phyloP scores from a whole-genome alignment of 164 flowering plant species.

The Saururus chinensis region DNA sequence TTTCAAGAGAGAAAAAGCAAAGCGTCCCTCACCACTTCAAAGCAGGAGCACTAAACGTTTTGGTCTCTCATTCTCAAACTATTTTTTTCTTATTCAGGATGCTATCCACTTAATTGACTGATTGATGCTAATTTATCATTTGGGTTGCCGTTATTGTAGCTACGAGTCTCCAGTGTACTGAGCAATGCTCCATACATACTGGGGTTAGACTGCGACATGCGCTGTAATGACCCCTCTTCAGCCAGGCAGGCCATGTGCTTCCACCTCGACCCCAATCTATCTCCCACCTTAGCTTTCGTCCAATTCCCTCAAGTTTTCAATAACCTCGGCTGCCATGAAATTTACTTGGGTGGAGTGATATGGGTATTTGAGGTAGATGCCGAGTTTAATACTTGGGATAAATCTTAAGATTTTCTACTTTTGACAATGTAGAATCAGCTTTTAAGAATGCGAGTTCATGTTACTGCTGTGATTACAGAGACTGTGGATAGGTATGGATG shows the following conservation, averaged over 20 bases:
- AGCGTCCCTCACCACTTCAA: constrained; percentile 10
- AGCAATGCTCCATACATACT: constrained; percentile 25
- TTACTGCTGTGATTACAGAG: constrained; percentile 7
- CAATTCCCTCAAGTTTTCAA: constrained; percentile 30
- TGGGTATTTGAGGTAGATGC: constrained; percentile 11
- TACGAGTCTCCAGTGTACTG: constrained; percentile 21
- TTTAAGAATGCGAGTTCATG: neutral
- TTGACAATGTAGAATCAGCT: neutral
- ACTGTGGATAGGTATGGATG: constrained; percentile 20
- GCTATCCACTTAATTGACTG: too few species aligned
- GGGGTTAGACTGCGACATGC: constrained; percentile 31
- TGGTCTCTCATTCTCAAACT: constrained; percentile 7
- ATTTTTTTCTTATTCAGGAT: too few species aligned
- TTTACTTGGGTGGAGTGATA: constrained; percentile 14
- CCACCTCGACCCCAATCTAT: constrained; percentile 21
- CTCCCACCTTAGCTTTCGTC: constrained; percentile 16
- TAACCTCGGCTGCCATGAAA: constrained; percentile 20
- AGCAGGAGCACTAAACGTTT: constrained; percentile 14
- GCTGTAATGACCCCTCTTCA: constrained; percentile 25
- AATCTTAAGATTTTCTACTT: neutral
- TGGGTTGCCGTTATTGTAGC: constrained; percentile 6
- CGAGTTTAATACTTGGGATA: too few species aligned
- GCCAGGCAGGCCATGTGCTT: constrained; percentile 33
- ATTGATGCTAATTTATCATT: too few species aligned
- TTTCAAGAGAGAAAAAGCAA: constrained; percentile 12